Conservation (phyloP, 768 basidiomycete species). For the Suillus decipiens region DNA sequence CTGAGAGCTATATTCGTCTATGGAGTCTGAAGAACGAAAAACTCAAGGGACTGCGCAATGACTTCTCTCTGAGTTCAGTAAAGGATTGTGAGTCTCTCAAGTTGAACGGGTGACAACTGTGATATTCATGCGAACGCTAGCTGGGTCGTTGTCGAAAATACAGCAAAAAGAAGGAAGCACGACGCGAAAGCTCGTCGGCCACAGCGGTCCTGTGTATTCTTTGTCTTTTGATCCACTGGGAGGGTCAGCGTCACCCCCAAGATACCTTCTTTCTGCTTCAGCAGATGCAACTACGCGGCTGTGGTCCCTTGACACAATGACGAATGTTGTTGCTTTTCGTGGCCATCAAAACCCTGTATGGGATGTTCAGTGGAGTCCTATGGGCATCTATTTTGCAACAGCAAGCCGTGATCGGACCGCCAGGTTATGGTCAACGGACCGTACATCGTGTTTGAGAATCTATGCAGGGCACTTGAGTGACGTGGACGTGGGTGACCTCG, state of each 20-base stretch:
- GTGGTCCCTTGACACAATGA: slow-evolving; percentile 95
- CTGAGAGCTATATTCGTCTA: slow-evolving; percentile 91
- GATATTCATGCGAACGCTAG: slow-evolving; percentile 37
- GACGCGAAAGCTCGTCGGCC: slow-evolving; percentile 94
- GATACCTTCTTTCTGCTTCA: slow-evolving; percentile 87
- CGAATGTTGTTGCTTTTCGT: slow-evolving; percentile 90
- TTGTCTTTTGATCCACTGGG: slow-evolving; percentile 90
- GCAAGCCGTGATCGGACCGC: slow-evolving; percentile 94
- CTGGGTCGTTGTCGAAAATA: slow-evolving; percentile 56
- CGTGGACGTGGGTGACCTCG: slow-evolving; percentile 76
- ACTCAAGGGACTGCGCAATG: slow-evolving; percentile 73
- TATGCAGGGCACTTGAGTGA: slow-evolving; percentile 97
- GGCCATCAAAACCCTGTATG: slow-evolving; percentile 98
- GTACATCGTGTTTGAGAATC: slow-evolving; percentile 81
- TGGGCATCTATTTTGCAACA: slow-evolving; percentile 98
- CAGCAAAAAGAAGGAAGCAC: slow-evolving; percentile 77
- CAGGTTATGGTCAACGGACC: slow-evolving; percentile 93
- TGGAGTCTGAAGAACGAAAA: slow-evolving; percentile 96
- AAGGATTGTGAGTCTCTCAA: slow-evolving; percentile 62
- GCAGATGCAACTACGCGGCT: slow-evolving; percentile 89
- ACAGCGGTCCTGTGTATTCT: slow-evolving; percentile 95
- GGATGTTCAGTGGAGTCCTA: slow-evolving; percentile 99
- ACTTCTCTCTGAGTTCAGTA: slow-evolving; percentile 65
- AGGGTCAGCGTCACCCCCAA: slow-evolving; percentile 85
- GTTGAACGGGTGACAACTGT: not conserved